Percentiles rank a stretch among this genome's conserved stretches.
phyloP scores from a whole-genome alignment of 2,329 filamentous ascomycete genomes.

The Metarhizium guizhouense region DNA sequence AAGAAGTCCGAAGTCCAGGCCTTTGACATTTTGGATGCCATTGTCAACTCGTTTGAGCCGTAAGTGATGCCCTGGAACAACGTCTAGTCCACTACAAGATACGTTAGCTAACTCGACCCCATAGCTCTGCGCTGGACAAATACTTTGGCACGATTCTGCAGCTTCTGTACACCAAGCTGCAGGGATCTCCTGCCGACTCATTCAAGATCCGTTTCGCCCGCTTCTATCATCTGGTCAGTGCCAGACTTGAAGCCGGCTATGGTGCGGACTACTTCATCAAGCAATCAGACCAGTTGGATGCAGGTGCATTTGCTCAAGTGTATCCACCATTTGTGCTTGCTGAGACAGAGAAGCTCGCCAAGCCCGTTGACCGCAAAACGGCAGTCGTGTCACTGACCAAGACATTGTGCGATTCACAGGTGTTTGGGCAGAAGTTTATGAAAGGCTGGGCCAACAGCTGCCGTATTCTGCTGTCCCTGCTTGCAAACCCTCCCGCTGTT shows the following conservation, averaged over 20 bases:
- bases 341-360: slow-evolving; percentile 78
- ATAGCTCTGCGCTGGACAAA: slow-evolving; percentile 54
- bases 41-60: slow-evolving; percentile 65
- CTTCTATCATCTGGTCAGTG: slow-evolving; percentile 89
- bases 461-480: slow-evolving; percentile 76
- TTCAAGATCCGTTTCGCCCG: slow-evolving; percentile 82
- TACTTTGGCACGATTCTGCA: slow-evolving; percentile 76
- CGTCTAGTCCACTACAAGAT: neutral
- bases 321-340: slow-evolving; percentile 83
- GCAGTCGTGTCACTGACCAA: slow-evolving; percentile 91
- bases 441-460: slow-evolving; percentile 91
- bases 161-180: slow-evolving; percentile 69
- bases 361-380: slow-evolving; percentile 84
- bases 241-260: slow-evolving; percentile 67
- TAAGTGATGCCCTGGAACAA: slow-evolving; percentile 33
- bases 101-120: neutral
- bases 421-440: slow-evolving; percentile 72
- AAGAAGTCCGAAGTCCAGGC: slow-evolving; percentile 80
- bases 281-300: slow-evolving; percentile 73
- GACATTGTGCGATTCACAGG: slow-evolving; percentile 75
- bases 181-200: slow-evolving; percentile 62
- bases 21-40: slow-evolving; percentile 81
- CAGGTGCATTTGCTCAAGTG: slow-evolving; percentile 70
- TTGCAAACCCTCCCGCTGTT: slow-evolving; percentile 76
- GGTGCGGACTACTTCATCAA: slow-evolving; percentile 88